A percentile compares a stretch with the other conserved stretches of the same genome.
Conservation (phyloP, 2,329 filamentous ascomycete species). For the Pseudogymnoascus sp. region DNA sequence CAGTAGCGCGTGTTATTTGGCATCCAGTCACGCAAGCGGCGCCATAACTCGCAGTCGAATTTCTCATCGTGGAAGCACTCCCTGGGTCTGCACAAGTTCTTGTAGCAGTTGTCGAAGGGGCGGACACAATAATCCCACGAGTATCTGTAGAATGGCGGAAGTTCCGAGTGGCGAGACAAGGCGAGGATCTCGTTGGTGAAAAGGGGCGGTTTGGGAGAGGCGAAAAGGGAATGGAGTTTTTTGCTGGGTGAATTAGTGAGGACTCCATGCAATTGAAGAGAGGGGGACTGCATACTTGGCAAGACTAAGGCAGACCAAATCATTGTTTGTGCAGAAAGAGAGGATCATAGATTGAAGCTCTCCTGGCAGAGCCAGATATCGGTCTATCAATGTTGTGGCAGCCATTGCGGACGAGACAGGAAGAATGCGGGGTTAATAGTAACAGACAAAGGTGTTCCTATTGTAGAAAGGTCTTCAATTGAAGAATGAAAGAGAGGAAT, state of each 20-base stretch:
- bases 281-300: not conserved
- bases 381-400: not conserved
- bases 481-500: not conserved
- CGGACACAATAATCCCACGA: not conserved
- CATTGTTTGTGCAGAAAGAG: not conserved
- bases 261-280: not conserved
- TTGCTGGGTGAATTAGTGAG: not conserved
- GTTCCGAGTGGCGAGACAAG: not conserved
- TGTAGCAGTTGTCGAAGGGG: not conserved
- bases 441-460: not conserved
- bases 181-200: not conserved
- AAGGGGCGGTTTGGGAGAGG: not conserved
- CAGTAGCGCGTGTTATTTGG: not conserved
- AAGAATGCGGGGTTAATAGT: not conserved
- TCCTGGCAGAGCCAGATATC: conserved; percentile 2
- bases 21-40: not conserved
- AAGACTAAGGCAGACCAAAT: not conserved
- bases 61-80: not conserved
- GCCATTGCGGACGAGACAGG: not conserved
- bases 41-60: not conserved
- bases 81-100: not conserved
- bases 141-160: not conserved
- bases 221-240: not conserved
- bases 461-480: not conserved
- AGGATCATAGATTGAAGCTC: not conserved